A percentile compares a stretch with the other conserved stretches of the same genome.
phyloP scores from a whole-genome alignment of 805 yeast species.

The Candida peoriensis region DNA sequence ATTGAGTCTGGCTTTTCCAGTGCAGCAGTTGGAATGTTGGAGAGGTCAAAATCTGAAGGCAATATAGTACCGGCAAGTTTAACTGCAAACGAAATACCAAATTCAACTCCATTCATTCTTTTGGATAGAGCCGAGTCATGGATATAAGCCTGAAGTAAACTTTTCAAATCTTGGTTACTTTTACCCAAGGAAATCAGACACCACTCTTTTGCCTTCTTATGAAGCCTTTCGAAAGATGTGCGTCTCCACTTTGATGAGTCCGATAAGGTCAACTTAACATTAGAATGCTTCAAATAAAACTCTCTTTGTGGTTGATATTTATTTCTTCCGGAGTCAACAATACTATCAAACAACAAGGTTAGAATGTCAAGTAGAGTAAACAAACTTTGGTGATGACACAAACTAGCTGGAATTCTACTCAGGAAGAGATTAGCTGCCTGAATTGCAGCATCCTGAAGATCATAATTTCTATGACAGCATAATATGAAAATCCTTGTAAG shows the following conservation, averaged over 20 bases:
- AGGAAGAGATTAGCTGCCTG: slow-evolving; percentile 70
- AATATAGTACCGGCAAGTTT: slow-evolving; percentile 77
- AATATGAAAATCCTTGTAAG: slow-evolving; percentile 59
- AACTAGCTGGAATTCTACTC: slow-evolving; percentile 62
- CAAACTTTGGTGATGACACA: slow-evolving; percentile 69
- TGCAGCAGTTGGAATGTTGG: slow-evolving; percentile 36
- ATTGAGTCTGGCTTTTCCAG: slow-evolving; percentile 47
- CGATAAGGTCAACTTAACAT: slow-evolving; percentile 45
- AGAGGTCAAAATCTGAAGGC: slow-evolving; percentile 62
- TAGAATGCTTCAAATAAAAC: slow-evolving; percentile 43
- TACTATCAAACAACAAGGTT: slow-evolving; percentile 70
- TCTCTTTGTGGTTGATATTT: slow-evolving; percentile 80
- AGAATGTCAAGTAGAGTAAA: slow-evolving; percentile 79
- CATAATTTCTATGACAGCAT: slow-evolving; percentile 73
- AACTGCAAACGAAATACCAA: slow-evolving; percentile 86
- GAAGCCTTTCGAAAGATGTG: slow-evolving; percentile 56
- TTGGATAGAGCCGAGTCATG: slow-evolving; percentile 36
- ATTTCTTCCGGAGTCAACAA: slow-evolving; percentile 76
- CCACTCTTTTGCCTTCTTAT: slow-evolving; percentile 64
- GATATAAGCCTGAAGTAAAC: slow-evolving; percentile 73
- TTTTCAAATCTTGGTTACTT: slow-evolving; percentile 70
- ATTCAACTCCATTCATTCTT: slow-evolving; percentile 45
- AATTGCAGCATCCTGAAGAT: slow-evolving; percentile 75
- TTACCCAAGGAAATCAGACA: slow-evolving; percentile 47
- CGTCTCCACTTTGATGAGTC: slow-evolving; percentile 76